Conservation (phyloP, 1,284 basidiomycete genomes). For the Singerocomus inundabilis region DNA sequence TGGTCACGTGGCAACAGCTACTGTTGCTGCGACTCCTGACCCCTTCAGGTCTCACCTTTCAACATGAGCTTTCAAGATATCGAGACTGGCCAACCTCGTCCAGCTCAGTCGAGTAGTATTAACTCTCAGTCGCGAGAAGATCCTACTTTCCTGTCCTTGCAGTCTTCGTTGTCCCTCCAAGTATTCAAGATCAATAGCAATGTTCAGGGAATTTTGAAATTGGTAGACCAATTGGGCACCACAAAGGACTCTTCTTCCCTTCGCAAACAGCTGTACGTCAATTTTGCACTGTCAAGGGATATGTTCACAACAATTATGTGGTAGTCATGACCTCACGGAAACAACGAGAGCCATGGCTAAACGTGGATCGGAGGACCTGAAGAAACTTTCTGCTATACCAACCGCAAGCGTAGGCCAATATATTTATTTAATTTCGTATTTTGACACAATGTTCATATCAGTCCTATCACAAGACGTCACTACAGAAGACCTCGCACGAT, state of each 20-base stretch:
- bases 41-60: background rate
- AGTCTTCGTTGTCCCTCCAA: slow-evolving; percentile 88
- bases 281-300: background rate
- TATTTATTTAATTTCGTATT: background rate
- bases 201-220: slow-evolving; percentile 90
- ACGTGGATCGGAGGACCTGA: slow-evolving; percentile 89
- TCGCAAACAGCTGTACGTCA: slow-evolving; percentile 74
- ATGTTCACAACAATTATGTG: slow-evolving; percentile 4
- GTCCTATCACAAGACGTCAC: slow-evolving; percentile 73
- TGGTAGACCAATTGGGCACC: slow-evolving; percentile 89
- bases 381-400: slow-evolving; percentile 76
- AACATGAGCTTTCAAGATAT: slow-evolving; percentile 80
- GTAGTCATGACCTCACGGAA: slow-evolving; percentile 86
- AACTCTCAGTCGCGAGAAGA: slow-evolving; percentile 62
- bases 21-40: slow-evolving; percentile 9
- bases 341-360: slow-evolving; percentile 93
- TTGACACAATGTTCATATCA: slow-evolving; percentile 29
- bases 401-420: slow-evolving; percentile 51
- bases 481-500: slow-evolving; percentile 92
- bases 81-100: slow-evolving; percentile 58
- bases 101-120: slow-evolving; percentile 40
- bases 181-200: slow-evolving; percentile 99
- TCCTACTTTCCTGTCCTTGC: slow-evolving; percentile 72
- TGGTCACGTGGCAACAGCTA: slow-evolving; percentile 13
- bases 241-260: slow-evolving; percentile 72